phyloP scores from a whole-genome alignment of 2,329 filamentous ascomycete genomes.

The Cordyceps farinosa region DNA sequence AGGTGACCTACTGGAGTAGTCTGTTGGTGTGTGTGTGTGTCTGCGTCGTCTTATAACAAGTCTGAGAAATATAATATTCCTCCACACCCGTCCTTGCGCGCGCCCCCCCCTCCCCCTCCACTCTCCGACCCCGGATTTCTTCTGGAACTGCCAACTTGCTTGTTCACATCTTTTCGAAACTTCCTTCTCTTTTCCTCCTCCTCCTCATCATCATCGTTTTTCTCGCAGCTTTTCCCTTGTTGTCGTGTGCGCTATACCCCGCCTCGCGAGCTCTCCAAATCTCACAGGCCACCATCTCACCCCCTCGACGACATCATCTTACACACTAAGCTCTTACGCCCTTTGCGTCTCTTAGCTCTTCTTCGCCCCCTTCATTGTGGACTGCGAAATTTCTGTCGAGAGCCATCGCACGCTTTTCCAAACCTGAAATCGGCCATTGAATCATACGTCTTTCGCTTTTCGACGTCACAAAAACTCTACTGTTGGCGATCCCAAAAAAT shows the following conservation, averaged over 20 bases:
- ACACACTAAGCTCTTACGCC: constrained; percentile 11
- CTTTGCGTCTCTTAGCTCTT: constrained; percentile 1
- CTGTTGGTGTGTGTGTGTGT: background rate
- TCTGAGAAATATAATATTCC: constrained; percentile 30
- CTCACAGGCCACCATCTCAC: constrained; percentile 10
- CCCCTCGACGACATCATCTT: constrained; percentile 16
- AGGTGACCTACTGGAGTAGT: background rate
- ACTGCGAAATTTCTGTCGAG: constrained; percentile 3
- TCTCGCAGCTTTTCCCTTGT: background rate
- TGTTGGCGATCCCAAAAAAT: background rate
- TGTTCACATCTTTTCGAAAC: background rate
- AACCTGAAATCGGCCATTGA: background rate
- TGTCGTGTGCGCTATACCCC: background rate
- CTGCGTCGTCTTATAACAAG: background rate
- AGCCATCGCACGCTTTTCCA: background rate
- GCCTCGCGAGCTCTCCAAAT: background rate
- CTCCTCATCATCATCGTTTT: background rate
- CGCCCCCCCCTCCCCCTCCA: constrained; percentile 20
- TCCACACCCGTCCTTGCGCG: constrained; percentile 24
- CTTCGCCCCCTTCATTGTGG: constrained; percentile 1
- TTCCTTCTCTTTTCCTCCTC: background rate
- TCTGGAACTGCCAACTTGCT: background rate
- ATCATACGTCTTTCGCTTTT: background rate
- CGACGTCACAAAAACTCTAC: background rate
- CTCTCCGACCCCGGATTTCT: constrained; percentile 30